Evolutionary conservation across 2,329 filamentous ascomycete genomes (phyloP).

Genomic region (Alternaria arborescens): DNA sequence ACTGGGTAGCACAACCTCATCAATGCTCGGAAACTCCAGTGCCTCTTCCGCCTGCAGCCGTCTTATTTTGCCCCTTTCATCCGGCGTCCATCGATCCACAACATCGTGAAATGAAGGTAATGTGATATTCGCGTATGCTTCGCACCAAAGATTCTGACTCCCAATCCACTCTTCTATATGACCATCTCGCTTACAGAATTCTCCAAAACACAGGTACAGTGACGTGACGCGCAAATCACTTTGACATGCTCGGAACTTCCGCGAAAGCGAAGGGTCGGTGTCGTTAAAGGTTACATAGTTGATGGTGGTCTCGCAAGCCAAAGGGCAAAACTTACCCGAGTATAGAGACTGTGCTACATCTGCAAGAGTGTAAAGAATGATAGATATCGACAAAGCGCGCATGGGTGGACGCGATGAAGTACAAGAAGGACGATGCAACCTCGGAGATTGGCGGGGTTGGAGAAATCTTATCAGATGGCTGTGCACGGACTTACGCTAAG

Average conservation of each 20-base stretch:
- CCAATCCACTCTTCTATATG: conserved; percentile 28
- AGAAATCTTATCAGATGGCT: conserved; percentile 37
- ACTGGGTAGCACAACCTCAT: conserved; percentile 35
- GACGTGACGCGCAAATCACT: conserved; percentile 37
- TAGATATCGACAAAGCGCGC: conserved; percentile 22
- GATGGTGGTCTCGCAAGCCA: conserved; percentile 40
- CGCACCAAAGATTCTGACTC: conserved; percentile 32
- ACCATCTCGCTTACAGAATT: conserved; percentile 33
- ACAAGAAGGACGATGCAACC: conserved; percentile 12
- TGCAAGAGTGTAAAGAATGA: conserved; percentile 9
- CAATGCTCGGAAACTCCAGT: conserved; percentile 23
- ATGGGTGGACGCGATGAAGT: conserved; percentile 25
- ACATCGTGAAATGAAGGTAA: conserved; percentile 38
- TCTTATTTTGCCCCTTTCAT: conserved; percentile 25
- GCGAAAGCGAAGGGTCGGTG: conserved; percentile 35
- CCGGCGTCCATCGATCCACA: conserved; percentile 32
- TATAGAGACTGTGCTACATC: conserved; percentile 24
- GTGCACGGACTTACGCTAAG: conserved; percentile 10
- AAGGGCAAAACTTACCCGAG: conserved; percentile 39
- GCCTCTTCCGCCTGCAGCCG: conserved; percentile 33
- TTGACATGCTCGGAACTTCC: conserved; percentile 38
- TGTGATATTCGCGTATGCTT: conserved; percentile 28
- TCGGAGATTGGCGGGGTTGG: conserved; percentile 25
- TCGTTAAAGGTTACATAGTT: conserved; percentile 46
- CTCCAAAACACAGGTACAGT: conserved; percentile 41